Percentiles rank a stretch among this genome's conserved stretches.
These are phyloP conservation scores for Colletotrichum sp. DNA, from an alignment of 2,329 filamentous ascomycete species.

Conservation along the genomic window DNA sequence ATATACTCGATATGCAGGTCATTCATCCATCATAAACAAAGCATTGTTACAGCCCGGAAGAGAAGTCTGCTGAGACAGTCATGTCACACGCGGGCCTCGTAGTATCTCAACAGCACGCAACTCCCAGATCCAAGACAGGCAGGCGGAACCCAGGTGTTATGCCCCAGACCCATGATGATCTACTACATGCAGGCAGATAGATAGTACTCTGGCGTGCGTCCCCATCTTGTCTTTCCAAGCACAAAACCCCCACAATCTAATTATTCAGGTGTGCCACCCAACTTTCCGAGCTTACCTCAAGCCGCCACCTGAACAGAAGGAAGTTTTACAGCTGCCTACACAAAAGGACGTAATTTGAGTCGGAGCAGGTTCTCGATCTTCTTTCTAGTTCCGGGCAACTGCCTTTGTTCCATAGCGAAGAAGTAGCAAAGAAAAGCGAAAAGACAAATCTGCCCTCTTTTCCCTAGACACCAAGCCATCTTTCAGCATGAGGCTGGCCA, in stretches of 20 bases:
- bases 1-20: too few species aligned
- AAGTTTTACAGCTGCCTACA: background rate
- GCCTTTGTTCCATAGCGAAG: background rate
- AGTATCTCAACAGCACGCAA: background rate
- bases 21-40: background rate
- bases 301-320: background rate
- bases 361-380: background rate
- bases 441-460: too few species aligned
- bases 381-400: rapidly evolving
- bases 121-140: background rate
- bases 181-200: background rate
- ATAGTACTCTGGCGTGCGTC: background rate
- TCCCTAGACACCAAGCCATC: too few species aligned
- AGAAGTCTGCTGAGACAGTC: background rate
- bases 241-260: background rate
- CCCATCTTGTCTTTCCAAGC: background rate
- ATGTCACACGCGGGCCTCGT: background rate
- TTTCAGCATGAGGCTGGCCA: background rate
- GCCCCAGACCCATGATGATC: background rate
- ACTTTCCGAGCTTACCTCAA: background rate
- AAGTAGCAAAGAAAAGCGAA: too few species aligned
- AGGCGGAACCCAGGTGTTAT: background rate
- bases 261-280: background rate
- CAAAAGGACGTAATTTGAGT: background rate
- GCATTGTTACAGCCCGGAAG: rapidly evolving